Percentiles rank a stretch among this genome's conserved stretches.
Evolutionary conservation across 345 rosid genomes (phyloP).

Genomic region (Gossypioides kirkii): DNA sequence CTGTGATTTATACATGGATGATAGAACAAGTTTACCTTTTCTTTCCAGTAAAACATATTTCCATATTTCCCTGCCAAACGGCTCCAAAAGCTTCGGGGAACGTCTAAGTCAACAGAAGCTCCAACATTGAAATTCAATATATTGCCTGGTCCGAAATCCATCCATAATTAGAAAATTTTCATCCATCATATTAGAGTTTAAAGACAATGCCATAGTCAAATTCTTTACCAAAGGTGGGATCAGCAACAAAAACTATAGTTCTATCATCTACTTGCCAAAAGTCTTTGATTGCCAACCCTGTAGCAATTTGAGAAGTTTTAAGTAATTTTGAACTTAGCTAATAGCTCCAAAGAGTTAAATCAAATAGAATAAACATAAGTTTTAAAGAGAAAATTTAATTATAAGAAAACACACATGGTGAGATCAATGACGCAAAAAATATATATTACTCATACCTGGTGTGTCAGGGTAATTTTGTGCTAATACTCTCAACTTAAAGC

Average conservation of each 20-base stretch:
- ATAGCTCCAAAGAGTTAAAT: background rate
- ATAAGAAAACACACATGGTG: background rate
- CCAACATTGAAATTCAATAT: constrained; percentile 85
- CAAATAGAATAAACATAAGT: background rate
- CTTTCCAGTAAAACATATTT: constrained; percentile 80
- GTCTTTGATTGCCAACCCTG: constrained; percentile 80
- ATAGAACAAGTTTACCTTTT: constrained; percentile 39
- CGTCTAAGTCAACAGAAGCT: constrained; percentile 64
- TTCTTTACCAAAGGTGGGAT: constrained; percentile 74
- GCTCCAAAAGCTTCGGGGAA: constrained; percentile 90
- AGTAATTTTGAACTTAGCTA: background rate
- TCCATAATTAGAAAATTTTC: constrained; percentile 4
- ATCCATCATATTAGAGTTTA: constrained; percentile 5
- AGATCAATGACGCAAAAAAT: background rate
- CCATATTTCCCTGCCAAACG: constrained; percentile 65
- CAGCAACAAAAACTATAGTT: constrained; percentile 86
- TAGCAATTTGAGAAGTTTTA: constrained; percentile 3
- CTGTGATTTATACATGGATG: background rate
- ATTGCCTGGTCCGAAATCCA: constrained; percentile 45
- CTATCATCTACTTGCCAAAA: constrained; percentile 87
- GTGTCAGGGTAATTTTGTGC: constrained; percentile 95
- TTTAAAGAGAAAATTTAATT: background rate
- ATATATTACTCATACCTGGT: constrained; percentile 47
- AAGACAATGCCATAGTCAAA: constrained; percentile 6
- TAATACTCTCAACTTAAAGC: constrained; percentile 76